These are phyloP conservation scores for Serendipita sp. DNA, from an alignment of 768 basidiomycete species.

Conservation along the genomic window DNA sequence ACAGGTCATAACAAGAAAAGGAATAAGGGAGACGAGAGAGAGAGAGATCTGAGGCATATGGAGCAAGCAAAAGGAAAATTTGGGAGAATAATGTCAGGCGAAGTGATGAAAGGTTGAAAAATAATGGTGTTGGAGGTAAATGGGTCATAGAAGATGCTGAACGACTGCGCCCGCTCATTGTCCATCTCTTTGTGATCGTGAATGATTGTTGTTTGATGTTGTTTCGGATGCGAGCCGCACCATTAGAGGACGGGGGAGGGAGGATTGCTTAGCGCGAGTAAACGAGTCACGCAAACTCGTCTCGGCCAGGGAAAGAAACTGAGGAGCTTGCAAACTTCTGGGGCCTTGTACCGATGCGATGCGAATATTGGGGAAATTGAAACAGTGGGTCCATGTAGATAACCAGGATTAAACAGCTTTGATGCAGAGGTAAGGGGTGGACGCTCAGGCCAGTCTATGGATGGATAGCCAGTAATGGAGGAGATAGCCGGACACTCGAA, in stretches of 20 bases:
- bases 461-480: background rate
- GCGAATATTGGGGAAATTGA: background rate
- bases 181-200: constrained; percentile 2
- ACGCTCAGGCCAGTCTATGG: background rate
- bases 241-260: background rate
- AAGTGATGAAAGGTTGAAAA: background rate
- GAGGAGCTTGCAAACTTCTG: background rate
- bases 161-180: constrained; percentile 8
- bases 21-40: background rate
- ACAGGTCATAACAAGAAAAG: background rate
- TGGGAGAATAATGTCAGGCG: background rate
- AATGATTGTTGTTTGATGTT: no score
- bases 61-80: background rate
- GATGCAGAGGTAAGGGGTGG: background rate
- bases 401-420: background rate
- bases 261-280: background rate
- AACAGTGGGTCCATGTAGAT: background rate
- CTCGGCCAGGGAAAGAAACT: background rate
- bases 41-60: background rate
- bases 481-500: background rate
- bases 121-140: background rate
- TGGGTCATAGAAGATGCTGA: background rate
- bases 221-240: background rate
- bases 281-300: background rate
- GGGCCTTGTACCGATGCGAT: background rate